These are phyloP conservation scores for Fusarium odoratissimum DNA, from an alignment of 2,329 filamentous ascomycete species.

Conservation along the genomic window DNA sequence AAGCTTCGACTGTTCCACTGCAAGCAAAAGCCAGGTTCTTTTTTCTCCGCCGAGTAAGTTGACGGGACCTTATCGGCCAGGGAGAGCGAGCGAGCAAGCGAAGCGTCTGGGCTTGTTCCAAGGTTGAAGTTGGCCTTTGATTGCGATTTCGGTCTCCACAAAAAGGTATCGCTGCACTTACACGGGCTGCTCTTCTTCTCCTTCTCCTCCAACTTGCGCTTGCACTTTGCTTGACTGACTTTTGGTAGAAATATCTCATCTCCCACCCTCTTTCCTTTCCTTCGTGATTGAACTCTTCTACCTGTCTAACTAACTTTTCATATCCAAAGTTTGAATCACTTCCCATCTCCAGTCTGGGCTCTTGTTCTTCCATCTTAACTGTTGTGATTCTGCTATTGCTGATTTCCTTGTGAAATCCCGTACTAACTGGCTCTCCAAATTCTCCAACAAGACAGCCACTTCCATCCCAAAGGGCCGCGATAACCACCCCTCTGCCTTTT, in stretches of 20 bases:
- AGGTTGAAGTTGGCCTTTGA: slow-evolving; percentile 15
- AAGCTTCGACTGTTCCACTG: slow-evolving; percentile 25
- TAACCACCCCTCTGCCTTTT: slow-evolving; percentile 1
- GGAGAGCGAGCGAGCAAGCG: neutral
- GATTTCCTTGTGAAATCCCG: slow-evolving; percentile 26
- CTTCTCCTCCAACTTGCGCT: neutral
- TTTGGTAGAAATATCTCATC: slow-evolving; percentile 43
- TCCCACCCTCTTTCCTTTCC: slow-evolving; percentile 37
- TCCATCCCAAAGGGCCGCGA: slow-evolving; percentile 8
- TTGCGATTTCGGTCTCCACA: slow-evolving; percentile 33
- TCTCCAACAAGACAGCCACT: slow-evolving; percentile 15
- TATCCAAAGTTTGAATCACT: slow-evolving; percentile 10
- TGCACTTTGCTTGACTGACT: neutral
- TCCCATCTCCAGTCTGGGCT: neutral
- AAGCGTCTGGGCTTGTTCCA: slow-evolving; percentile 15
- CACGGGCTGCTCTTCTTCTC: slow-evolving; percentile 14
- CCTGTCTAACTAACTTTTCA: slow-evolving; percentile 19
- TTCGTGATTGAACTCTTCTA: slow-evolving; percentile 5
- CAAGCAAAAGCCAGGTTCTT: slow-evolving; percentile 3
- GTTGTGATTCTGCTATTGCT: slow-evolving; percentile 20
- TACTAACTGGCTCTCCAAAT: slow-evolving; percentile 7
- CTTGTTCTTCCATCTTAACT: slow-evolving; percentile 13
- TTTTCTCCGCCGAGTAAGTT: slow-evolving; percentile 20
- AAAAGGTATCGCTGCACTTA: slow-evolving; percentile 39
- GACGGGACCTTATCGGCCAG: slow-evolving; percentile 38